Percentiles rank a stretch among this genome's conserved stretches.
phyloP scores from a whole-genome alignment of 768 basidiomycete species.

The Lactifluus pinguis region DNA sequence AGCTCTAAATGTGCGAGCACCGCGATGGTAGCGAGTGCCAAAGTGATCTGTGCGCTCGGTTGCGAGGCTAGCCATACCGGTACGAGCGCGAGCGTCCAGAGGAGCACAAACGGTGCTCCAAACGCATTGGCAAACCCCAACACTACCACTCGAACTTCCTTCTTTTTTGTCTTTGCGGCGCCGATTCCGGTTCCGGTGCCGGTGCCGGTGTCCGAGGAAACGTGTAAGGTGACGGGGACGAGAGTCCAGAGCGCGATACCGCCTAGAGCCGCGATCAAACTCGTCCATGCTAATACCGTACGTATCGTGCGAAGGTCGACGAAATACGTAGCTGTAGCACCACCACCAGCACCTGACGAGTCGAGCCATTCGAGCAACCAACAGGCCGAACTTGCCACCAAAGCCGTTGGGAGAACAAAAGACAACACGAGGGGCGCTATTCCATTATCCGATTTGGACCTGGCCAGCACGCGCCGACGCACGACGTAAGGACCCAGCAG shows the following conservation, averaged over 20 bases:
- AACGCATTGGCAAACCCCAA: slow-evolving; percentile 86
- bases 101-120: slow-evolving; percentile 80
- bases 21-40: slow-evolving; percentile 55
- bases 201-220: slow-evolving; percentile 28
- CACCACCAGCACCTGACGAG: slow-evolving; percentile 33
- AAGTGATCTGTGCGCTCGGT: slow-evolving; percentile 72
- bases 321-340: slow-evolving; percentile 8
- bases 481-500: slow-evolving; percentile 44
- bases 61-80: slow-evolving; percentile 61
- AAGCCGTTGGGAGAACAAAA: slow-evolving; percentile 44
- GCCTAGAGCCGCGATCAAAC: slow-evolving; percentile 42
- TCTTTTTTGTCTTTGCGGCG: neutral
- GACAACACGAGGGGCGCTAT: slow-evolving; percentile 57
- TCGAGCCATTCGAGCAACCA: slow-evolving; percentile 85
- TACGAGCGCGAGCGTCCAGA: slow-evolving; percentile 60
- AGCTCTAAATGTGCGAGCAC: slow-evolving; percentile 74
- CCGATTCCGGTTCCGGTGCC: too few species aligned
- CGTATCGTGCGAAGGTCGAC: slow-evolving; percentile 42
- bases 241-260: slow-evolving; percentile 62
- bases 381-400: slow-evolving; percentile 51
- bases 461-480: slow-evolving; percentile 46
- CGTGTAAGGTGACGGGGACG: slow-evolving; percentile 65
- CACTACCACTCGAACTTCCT: slow-evolving; percentile 55
- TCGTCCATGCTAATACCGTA: slow-evolving; percentile 50
- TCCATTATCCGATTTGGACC: slow-evolving; percentile 68